A percentile compares a stretch with the other conserved stretches of the same genome.
phyloP scores from a whole-genome alignment of 148 eudicot genomes.

The Gaultheria prostrata region DNA sequence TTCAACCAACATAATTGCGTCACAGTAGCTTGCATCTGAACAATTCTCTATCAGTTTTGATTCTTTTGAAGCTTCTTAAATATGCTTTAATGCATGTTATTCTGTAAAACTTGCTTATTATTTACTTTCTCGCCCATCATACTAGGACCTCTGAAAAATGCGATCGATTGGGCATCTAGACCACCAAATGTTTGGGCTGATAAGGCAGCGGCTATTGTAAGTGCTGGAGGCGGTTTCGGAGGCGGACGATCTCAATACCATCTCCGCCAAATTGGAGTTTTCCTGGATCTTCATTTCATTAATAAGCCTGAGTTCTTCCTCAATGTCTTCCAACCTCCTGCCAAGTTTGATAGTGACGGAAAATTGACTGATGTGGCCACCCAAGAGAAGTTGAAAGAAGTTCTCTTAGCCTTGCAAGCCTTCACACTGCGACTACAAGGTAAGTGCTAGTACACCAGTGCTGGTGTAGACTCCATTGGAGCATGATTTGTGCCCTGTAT shows the following conservation, averaged over 20 bases:
- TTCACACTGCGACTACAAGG: conserved; percentile 58
- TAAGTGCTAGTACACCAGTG: conserved; percentile 10
- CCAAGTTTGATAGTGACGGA: conserved; percentile 69
- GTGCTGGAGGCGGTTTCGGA: conserved; percentile 74
- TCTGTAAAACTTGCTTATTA: not conserved
- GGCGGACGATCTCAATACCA: conserved; percentile 76
- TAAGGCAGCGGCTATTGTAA: conserved; percentile 73
- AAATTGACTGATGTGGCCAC: conserved; percentile 59
- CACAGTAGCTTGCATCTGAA: not conserved
- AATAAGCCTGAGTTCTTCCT: conserved; percentile 85
- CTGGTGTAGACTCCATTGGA: not conserved
- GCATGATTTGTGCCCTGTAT: not conserved
- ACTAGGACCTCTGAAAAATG: conserved; percentile 79
- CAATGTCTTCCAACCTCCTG: conserved; percentile 56
- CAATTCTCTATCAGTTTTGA: not conserved
- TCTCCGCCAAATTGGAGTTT: conserved; percentile 83
- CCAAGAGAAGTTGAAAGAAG: conserved; percentile 46
- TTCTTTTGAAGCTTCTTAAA: not conserved
- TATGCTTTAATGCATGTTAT: not conserved
- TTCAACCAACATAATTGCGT: not conserved
- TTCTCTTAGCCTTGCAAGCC: conserved; percentile 58
- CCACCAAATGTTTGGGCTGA: conserved; percentile 85
- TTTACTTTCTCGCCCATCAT: not conserved
- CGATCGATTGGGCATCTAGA: conserved; percentile 90
- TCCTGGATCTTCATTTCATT: conserved; percentile 75